Base-by-base conservation (phyloP, 164 flowering plant species). In the Echeveria elegans region DNA sequence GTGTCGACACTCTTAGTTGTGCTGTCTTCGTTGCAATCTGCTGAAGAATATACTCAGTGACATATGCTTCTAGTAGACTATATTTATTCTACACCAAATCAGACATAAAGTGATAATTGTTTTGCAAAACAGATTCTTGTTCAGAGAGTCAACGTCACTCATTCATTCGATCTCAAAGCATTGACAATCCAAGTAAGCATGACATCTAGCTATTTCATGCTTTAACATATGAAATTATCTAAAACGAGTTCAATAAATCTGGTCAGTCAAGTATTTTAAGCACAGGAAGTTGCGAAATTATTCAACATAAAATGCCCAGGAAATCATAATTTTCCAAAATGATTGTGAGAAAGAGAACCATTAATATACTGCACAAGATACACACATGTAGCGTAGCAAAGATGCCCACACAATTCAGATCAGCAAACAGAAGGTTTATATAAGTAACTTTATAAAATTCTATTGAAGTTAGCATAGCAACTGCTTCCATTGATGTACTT, bases 1-100 rank as follows among this genome's bases (percentile, higher is more conserved):
- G 18, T 26, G 61, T 56, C 61, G 32, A 56, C 61, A 56, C 18
- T 56, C 18, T 56, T 56, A 28, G 61, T 11, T 56, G 59, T 53
- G 28, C 14, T 52, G 58, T 23, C 58, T n/a, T 8, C 21, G 59
- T 23, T 53, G 59, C 24, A 56, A 56, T 56, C 32, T 0, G 14
- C 18, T 5, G 23, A 29, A 28, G 32, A 8, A 56, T 28, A 12
- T 28, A 12, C 61, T 56, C 61, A 19, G 5, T 28, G 5, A 28
- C 2, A 29, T 15, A 56, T 28, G 6, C 16, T 26, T 29, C 11
- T 56, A 26, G 28, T 19, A 56, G 32, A 56, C 11, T 56, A 28
- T 19, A 4, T 56, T 4, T 50, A 50, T n/a, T 48, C 6, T 50
- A 50, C 26, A 50, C 26, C 26, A 50, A 50, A 50, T 50, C 56